Evolutionary conservation across 169 alveolate species (phyloP), one percentile per base, ranked within the genome.

Genomic region (Cryptosporidium sp.): DNA sequence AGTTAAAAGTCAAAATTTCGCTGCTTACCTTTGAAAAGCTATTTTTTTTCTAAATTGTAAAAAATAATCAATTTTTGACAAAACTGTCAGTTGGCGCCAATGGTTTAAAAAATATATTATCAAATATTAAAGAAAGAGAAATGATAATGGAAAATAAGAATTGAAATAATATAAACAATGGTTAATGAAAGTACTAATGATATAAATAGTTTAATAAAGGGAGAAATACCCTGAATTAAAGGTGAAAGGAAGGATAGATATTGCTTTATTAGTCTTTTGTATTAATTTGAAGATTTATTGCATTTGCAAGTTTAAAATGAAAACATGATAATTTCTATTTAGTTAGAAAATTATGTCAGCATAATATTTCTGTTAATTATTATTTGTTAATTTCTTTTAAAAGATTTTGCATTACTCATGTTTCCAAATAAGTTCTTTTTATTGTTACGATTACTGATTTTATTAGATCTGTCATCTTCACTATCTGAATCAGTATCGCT

Each of bases 321-420:
- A 56, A 26, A 8, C 23, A 6, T 10, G 8, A 23, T 21, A 56
- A 7, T 26, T 26, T 56, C 3, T 1, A 56, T 6, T 56, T 56
- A 2, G 37, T 37, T 56, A n/a, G 35, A 56, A 23, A 26, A 10
- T 10, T 23, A 18, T 6, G 0, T 7, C 14, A 56, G 18, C 16
- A 8, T 23, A 23, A n/a, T 21, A 6, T 23, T 0, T 26, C 26
- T 6, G 9, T 8, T 21, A 56, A 29, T 56, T 56, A 6, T 56
- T n/a, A 56, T 21, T 26, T 56, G 21, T 9, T 56, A 16, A 26
- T 69, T 91, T 75, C 60, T 91, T 86, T 68, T 89, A 69, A 70
- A 93, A 42, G 89, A 69, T 84, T 42, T 91, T 75, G 33, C 69
- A 53, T 10, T 85, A 31, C 39, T 21, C 51, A 18, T 23, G 21